Conservation (phyloP, 306 rosid species). For the Astragalus glycyphyllos region DNA sequence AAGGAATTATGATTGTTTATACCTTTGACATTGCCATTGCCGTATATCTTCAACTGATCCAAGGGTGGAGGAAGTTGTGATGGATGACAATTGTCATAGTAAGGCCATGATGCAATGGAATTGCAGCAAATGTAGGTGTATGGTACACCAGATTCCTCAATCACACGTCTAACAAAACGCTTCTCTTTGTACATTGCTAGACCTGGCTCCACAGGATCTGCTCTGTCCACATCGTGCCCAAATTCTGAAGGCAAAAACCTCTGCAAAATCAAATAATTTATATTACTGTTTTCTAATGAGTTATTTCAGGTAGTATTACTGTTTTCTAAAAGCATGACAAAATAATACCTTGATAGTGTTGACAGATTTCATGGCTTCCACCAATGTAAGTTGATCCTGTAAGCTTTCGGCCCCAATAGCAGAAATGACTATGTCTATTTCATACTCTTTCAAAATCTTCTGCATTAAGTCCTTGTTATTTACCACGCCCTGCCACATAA, state of each 20-base stretch:
- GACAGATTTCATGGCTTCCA: slow-evolving; percentile 63
- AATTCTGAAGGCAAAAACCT: slow-evolving; percentile 84
- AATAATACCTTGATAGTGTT: slow-evolving; percentile 64
- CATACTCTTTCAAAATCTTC: slow-evolving; percentile 60
- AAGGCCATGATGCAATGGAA: slow-evolving; percentile 90
- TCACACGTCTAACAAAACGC: slow-evolving; percentile 53
- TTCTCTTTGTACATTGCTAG: slow-evolving; percentile 60
- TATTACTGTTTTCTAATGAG: too few relatives aligned
- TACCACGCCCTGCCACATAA: slow-evolving; percentile 57
- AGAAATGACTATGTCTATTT: slow-evolving; percentile 67
- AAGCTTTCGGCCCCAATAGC: slow-evolving; percentile 58
- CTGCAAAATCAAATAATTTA: slow-evolving; percentile 46
- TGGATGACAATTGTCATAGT: slow-evolving; percentile 68
- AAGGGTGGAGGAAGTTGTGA: slow-evolving; percentile 75
- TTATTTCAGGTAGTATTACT: too few relatives aligned
- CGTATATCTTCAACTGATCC: slow-evolving; percentile 71
- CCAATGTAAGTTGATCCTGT: slow-evolving; percentile 59
- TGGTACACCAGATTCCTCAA: slow-evolving; percentile 62
- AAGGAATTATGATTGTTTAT: not conserved
- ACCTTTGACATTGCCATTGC: slow-evolving; percentile 76
- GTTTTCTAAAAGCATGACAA: not conserved
- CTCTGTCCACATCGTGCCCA: slow-evolving; percentile 80
- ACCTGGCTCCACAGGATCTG: slow-evolving; percentile 81
- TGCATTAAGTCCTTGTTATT: slow-evolving; percentile 55
- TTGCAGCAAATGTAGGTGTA: slow-evolving; percentile 73